phyloP scores from a whole-genome alignment of 495 filamentous ascomycete genomes.

The Haplographium delicatum region DNA sequence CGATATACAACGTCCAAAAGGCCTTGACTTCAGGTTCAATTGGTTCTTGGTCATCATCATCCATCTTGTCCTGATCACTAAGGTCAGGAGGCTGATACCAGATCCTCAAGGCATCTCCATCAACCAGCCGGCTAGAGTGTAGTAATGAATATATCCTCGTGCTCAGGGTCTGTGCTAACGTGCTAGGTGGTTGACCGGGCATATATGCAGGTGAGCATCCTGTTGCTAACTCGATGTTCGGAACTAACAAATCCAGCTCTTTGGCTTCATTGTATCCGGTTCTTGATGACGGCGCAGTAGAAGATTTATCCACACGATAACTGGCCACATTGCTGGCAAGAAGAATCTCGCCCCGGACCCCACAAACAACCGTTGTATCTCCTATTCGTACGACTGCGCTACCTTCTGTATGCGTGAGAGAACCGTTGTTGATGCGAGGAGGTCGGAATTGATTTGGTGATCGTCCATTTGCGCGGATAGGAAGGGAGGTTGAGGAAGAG shows the following conservation, averaged over 20 bases:
- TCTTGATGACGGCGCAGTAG: slow-evolving; percentile 26
- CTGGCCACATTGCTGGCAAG: slow-evolving; percentile 62
- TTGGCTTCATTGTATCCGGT: slow-evolving; percentile 52
- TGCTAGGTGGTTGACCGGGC: slow-evolving; percentile 73
- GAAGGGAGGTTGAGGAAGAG: slow-evolving; percentile 43
- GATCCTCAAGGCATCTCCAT: slow-evolving; percentile 59
- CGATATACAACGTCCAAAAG: slow-evolving; percentile 93
- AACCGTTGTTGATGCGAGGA: slow-evolving; percentile 67
- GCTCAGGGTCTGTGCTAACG: slow-evolving; percentile 75
- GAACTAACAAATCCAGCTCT: slow-evolving; percentile 71
- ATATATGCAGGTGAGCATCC: slow-evolving; percentile 82
- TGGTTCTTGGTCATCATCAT: slow-evolving; percentile 38
- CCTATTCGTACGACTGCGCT: slow-evolving; percentile 82
- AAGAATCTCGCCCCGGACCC: slow-evolving; percentile 82
- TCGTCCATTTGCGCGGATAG: slow-evolving; percentile 74
- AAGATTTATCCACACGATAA: slow-evolving; percentile 39
- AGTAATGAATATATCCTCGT: slow-evolving; percentile 72
- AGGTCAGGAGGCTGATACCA: slow-evolving; percentile 53
- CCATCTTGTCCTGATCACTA: slow-evolving; percentile 29
- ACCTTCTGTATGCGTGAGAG: slow-evolving; percentile 81
- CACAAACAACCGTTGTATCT: slow-evolving; percentile 88
- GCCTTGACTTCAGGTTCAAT: slow-evolving; percentile 57
- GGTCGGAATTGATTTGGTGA: slow-evolving; percentile 60
- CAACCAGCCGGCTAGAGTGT: slow-evolving; percentile 58
- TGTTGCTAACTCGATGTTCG: slow-evolving; percentile 85